These are phyloP conservation scores for Zanthoxylum bungeanum DNA, from an alignment of 345 rosid species.

Conservation along the genomic window DNA sequence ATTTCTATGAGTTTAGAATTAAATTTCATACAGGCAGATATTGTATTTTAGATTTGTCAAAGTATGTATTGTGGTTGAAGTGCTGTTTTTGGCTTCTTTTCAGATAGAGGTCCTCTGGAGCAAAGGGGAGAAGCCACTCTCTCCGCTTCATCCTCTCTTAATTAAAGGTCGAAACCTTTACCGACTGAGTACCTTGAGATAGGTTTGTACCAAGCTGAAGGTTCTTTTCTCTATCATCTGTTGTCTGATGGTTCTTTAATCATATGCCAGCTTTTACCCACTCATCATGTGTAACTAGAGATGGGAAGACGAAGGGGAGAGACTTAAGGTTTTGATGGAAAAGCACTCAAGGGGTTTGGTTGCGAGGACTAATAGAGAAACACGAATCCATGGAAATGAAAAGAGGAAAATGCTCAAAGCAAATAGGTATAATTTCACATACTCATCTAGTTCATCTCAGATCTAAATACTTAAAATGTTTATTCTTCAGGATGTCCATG, in stretches of 20 bases:
- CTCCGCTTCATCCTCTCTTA: conserved; percentile 57
- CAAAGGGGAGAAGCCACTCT: conserved; percentile 54
- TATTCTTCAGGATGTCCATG: conserved; percentile 20
- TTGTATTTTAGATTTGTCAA: neutral
- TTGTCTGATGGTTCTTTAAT: neutral
- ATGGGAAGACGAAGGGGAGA: conserved; percentile 58
- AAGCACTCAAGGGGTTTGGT: conserved; percentile 57
- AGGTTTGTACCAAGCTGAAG: conserved; percentile 28
- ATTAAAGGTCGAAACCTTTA: conserved; percentile 66
- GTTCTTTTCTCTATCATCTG: neutral
- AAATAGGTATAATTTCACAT: conserved; percentile 21
- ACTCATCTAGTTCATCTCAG: neutral
- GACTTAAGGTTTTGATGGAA: conserved; percentile 44
- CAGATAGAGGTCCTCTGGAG: conserved; percentile 75
- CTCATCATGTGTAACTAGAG: conserved; percentile 31
- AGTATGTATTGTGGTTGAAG: neutral
- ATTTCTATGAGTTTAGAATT: neutral
- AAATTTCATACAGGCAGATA: neutral
- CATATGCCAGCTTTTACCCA: neutral
- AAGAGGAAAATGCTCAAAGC: conserved; percentile 27
- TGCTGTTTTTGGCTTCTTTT: conserved; percentile 13
- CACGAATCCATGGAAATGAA: conserved; percentile 40
- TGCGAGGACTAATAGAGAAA: conserved; percentile 48
- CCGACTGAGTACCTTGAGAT: conserved; percentile 47
- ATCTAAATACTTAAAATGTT: neutral